Base-by-base conservation (phyloP, 2,329 filamentous ascomycete genomes). In the Eutypa lata region DNA sequence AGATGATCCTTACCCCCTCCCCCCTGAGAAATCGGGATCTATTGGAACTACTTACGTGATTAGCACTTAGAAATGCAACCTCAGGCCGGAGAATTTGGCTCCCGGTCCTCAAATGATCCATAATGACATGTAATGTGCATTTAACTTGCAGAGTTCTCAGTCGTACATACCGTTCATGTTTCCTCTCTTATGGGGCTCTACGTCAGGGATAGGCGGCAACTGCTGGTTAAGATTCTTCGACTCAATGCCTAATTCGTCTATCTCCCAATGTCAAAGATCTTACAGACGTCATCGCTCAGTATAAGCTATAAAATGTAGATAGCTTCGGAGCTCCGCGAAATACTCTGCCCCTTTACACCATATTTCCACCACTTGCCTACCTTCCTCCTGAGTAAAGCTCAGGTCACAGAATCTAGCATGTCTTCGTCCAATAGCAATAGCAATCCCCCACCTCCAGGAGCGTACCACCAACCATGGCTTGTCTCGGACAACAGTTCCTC, bases 401-500 rank as follows among this genome's bases (percentile, higher is more conserved):
- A 37, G 16, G 35, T n/a, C 10, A 37, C 10, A 37, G 35, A 5
- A 37, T n/a, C 35, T 13, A n/a, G 16, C 7, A 37, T 37, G 35
- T 37, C 35, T 7, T 37, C 35, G 16, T 14, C 35, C 16, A 37
- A n/a, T n/a, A 37, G 16, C 16, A 14, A 37, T n/a, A 14, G 35
- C 16, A 13, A 6, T 37, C 35, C 6, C 16, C 35, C 35, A 37
- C 35, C 35, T 37, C 16, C 35, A 37, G 35, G 35, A 37, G 6
- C 10, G 35, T 37, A 37, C 13, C 35, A 37, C 16, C 43, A 48
- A 19, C 52, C 48, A 6, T 54, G 48, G 52, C n/a, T 51, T 3
- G 48, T 43, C 7, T 16, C 37, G 26, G 43, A 54, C 0, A 45
- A 28, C 19, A 47, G 54, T 37, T 47, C 38, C 8, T 57, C 55